phyloP scores from a whole-genome alignment of 1,284 basidiomycete species.

The Pholiota adiposa region DNA sequence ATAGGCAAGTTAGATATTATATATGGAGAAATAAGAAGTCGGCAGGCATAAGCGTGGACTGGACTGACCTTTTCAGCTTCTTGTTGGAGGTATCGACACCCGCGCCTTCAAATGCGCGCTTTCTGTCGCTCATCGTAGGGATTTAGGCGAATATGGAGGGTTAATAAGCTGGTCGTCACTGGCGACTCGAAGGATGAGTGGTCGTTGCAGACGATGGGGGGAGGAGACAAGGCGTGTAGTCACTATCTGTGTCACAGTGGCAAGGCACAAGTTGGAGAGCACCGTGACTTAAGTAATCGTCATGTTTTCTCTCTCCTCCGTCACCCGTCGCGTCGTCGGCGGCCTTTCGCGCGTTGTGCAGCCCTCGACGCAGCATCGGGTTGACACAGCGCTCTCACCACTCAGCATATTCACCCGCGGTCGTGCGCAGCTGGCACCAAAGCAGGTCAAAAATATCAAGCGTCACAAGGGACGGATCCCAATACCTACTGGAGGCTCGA shows the following conservation, averaged over 20 bases:
- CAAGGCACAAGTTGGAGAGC: neutral
- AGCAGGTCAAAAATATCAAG: conserved; percentile 81
- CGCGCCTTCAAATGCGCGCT: conserved; percentile 53
- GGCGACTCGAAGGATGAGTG: neutral
- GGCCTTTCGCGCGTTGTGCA: conserved; percentile 10
- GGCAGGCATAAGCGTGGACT: neutral
- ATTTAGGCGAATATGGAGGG: neutral
- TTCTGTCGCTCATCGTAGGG: conserved; percentile 40
- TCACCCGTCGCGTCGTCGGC: conserved; percentile 32
- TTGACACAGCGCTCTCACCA: conserved; percentile 30
- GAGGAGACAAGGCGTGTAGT: neutral
- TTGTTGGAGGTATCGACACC: conserved; percentile 56
- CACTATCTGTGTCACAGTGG: neutral
- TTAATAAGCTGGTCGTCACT: neutral
- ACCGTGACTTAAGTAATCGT: conserved; percentile 34
- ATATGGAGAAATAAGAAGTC: neutral
- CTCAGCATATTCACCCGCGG: conserved; percentile 42
- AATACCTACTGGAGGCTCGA: conserved; percentile 87
- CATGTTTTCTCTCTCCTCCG: conserved; percentile 46
- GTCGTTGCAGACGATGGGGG: no score
- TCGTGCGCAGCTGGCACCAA: conserved; percentile 76
- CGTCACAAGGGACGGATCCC: conserved; percentile 88
- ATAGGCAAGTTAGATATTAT: conserved; percentile 22
- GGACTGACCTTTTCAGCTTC: conserved; percentile 69
- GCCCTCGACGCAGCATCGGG: conserved; percentile 22